These are phyloP conservation scores for Afroboletus lepidellus DNA, from an alignment of 1,284 basidiomycete genomes.

Conservation along the genomic window DNA sequence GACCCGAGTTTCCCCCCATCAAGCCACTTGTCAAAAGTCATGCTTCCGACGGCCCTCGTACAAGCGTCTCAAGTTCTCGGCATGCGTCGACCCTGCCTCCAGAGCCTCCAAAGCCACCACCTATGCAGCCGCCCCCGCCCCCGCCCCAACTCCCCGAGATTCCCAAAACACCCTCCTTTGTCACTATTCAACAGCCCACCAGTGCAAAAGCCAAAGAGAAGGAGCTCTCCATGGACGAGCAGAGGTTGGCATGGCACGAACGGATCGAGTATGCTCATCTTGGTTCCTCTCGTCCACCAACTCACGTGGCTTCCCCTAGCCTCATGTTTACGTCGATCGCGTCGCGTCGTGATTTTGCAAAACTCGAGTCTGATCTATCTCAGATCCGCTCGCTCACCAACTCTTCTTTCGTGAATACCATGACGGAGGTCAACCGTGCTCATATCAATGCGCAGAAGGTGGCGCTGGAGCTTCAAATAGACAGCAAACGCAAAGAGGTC, in stretches of 20 bases:
- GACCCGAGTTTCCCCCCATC: not conserved
- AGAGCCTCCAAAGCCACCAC: slow-evolving; percentile 20
- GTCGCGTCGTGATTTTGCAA: slow-evolving; percentile 30
- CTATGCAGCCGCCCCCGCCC: slow-evolving; percentile 19
- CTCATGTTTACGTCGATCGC: slow-evolving; percentile 33
- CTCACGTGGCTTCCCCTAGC: slow-evolving; percentile 13
- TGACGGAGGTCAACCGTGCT: slow-evolving; percentile 18
- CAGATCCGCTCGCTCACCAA: slow-evolving; percentile 18
- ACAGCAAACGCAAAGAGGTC: slow-evolving; percentile 31
- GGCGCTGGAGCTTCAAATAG: slow-evolving; percentile 24
- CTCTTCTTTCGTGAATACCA: slow-evolving; percentile 18
- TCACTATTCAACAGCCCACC: slow-evolving; percentile 8
- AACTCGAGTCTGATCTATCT: slow-evolving; percentile 31
- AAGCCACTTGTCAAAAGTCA: slow-evolving; percentile 8
- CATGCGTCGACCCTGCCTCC: slow-evolving; percentile 6
- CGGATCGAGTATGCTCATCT: slow-evolving; percentile 30
- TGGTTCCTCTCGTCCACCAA: not conserved
- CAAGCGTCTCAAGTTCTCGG: not conserved
- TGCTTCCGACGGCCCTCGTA: not conserved
- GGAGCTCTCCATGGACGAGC: slow-evolving; percentile 30
- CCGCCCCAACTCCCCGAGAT: slow-evolving; percentile 15
- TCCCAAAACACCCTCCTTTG: slow-evolving; percentile 24
- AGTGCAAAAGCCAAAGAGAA: slow-evolving; percentile 7
- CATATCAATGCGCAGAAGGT: slow-evolving; percentile 18
- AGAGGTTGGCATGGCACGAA: slow-evolving; percentile 32